Evolutionary conservation across 345 rosid species (phyloP).

Genomic region (Sonneratia caseolaris): DNA sequence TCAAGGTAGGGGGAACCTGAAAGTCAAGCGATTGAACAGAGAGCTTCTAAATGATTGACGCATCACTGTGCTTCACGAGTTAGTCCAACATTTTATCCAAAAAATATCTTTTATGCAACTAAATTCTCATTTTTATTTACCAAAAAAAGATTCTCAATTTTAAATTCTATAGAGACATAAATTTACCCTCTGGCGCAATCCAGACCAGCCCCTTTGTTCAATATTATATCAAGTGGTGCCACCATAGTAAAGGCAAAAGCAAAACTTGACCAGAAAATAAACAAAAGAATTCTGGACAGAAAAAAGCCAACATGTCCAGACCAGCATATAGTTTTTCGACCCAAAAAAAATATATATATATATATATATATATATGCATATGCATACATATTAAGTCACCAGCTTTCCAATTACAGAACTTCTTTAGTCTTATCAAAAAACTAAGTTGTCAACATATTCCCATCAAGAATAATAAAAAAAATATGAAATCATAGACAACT

Average conservation of each 20-base stretch:
- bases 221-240: background rate
- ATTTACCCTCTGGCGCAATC: background rate
- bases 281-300: too few species aligned
- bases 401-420: background rate
- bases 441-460: background rate
- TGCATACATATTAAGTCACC: background rate
- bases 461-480: background rate
- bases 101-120: background rate
- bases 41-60: background rate
- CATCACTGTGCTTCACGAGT: background rate
- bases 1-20: slow-evolving; percentile 93
- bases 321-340: background rate
- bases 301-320: background rate
- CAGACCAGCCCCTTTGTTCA: background rate
- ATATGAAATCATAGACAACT: background rate
- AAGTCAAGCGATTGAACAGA: background rate
- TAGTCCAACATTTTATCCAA: background rate
- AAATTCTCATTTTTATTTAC: background rate
- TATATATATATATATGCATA: background rate
- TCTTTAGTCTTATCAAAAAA: background rate
- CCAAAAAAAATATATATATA: background rate
- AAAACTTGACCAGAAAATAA: background rate
- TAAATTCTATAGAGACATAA: background rate
- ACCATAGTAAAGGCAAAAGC: background rate
- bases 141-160: background rate